Evolutionary conservation across 768 basidiomycete species (phyloP), one percentile per base, ranked within the genome.

Genomic region (Tephrocybe sp.): DNA sequence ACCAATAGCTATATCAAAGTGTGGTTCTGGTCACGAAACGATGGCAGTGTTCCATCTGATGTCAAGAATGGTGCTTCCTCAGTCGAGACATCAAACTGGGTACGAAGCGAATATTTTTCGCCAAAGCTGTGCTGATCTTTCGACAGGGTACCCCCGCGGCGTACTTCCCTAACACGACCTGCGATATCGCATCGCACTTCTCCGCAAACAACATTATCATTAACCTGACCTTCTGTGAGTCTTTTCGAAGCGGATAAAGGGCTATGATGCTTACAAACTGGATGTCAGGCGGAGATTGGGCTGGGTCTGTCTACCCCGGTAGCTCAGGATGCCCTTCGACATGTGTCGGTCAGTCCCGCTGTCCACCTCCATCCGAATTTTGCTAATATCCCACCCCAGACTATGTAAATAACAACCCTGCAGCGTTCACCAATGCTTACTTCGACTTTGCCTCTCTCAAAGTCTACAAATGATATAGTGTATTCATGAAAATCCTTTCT

Each of bases 11-110:
- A 72, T 60, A 82, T 90, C 56, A 83, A 81, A 46, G 72, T 89
- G 26, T 90, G 84, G 80, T 88, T 87, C 71, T 92, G 87, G 86
- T 64, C 79, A 0, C 73, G 87, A 23, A 75, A 75, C 56, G 74
- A 65, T 41, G 65, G 60, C 2, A 62, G 57, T 25, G 75, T 81
- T 23, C 85, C 84, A 2, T 45, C 60, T 8, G 81, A 83, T 24
- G 72, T 85, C 15, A 66, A 45, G 39, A 65, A 66, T 17, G 80
- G 77, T 1, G 65, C 56, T 11, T 57, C 60, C 0, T 63, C 62
- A 21, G 70, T 81, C 24, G 68, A 80, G 57, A 78, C 83, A 2
- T 65, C 66, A 34, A 67, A 64, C 48, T 88, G 84, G 83, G 85
- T 84, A 56, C n/a, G 72, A 58, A 23, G 20, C 14, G 14, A 37